Conservation (phyloP, 208 protist genomes). For the Tritrichomonas foetus region DNA sequence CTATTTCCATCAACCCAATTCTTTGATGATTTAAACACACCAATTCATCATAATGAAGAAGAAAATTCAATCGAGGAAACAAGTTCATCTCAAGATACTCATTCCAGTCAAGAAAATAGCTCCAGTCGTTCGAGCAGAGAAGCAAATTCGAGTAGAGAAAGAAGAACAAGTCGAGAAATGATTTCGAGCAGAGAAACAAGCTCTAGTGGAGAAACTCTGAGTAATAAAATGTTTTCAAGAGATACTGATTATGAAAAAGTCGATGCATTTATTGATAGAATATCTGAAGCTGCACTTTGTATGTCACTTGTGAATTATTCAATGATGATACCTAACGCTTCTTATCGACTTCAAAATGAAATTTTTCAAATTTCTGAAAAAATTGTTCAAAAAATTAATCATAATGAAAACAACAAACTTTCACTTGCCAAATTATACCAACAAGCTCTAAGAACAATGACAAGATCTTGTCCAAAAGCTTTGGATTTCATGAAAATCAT, state of each 20-base stretch:
- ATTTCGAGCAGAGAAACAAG: too few relatives aligned
- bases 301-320: background rate
- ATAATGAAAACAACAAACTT: background rate
- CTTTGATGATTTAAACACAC: background rate
- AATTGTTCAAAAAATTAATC: background rate
- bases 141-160: too few relatives aligned
- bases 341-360: background rate
- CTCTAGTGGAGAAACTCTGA: too few relatives aligned
- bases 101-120: too few relatives aligned
- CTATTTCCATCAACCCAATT: background rate
- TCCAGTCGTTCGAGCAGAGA: too few relatives aligned
- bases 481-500: background rate
- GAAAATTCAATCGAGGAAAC: too few relatives aligned
- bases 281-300: background rate
- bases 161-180: too few relatives aligned
- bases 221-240: too few relatives aligned
- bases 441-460: background rate
- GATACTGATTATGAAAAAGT: too few relatives aligned
- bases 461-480: background rate
- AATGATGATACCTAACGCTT: background rate
- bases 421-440: background rate
- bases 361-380: background rate
- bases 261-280: background rate
- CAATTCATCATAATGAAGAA: too few relatives aligned
- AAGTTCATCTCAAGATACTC: too few relatives aligned